Percentiles rank a stretch among this genome's conserved stretches.
Conservation (phyloP, 352 stramenopile species). For the Phytophthora kernoviae region DNA sequence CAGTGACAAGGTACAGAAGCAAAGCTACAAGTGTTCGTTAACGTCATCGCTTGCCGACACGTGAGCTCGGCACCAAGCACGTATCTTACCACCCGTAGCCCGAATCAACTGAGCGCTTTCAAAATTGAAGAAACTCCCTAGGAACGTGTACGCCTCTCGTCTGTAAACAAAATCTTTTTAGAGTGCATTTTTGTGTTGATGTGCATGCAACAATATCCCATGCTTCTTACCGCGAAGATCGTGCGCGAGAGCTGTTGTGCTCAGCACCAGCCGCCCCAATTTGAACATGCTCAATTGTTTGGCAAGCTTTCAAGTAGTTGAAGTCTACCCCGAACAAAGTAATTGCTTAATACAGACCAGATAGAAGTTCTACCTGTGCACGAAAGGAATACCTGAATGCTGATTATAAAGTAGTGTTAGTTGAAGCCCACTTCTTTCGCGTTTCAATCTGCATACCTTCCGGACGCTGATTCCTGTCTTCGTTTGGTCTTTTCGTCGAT, state of each 20-base stretch:
- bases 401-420: slow-evolving; percentile 18
- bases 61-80: too few species aligned
- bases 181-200: background rate
- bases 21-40: slow-evolving; percentile 47
- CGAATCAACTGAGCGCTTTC: slow-evolving; percentile 78
- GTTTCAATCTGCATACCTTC: slow-evolving; percentile 46
- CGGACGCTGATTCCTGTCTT: slow-evolving; percentile 62
- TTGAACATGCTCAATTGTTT: slow-evolving; percentile 68
- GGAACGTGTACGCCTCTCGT: slow-evolving; percentile 63
- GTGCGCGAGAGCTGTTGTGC: slow-evolving; percentile 18
- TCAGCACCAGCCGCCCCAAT: slow-evolving; percentile 51
- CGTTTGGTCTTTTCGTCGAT: slow-evolving; percentile 51
- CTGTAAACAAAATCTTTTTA: slow-evolving; percentile 31
- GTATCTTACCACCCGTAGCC: slow-evolving; percentile 60
- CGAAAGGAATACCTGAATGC: slow-evolving; percentile 41
- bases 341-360: background rate
- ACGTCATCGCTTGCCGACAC: background rate
- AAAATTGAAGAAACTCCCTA: slow-evolving; percentile 83
- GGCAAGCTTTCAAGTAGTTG: slow-evolving; percentile 70
- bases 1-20: slow-evolving; percentile 61
- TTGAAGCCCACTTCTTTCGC: background rate
- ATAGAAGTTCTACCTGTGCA: background rate
- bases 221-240: slow-evolving; percentile 21
- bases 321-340: slow-evolving; percentile 56
- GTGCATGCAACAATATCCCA: background rate